Evolutionary conservation across 371 early-diverging fungal genomes (phyloP).

Genomic region (Mortierella sp.): DNA sequence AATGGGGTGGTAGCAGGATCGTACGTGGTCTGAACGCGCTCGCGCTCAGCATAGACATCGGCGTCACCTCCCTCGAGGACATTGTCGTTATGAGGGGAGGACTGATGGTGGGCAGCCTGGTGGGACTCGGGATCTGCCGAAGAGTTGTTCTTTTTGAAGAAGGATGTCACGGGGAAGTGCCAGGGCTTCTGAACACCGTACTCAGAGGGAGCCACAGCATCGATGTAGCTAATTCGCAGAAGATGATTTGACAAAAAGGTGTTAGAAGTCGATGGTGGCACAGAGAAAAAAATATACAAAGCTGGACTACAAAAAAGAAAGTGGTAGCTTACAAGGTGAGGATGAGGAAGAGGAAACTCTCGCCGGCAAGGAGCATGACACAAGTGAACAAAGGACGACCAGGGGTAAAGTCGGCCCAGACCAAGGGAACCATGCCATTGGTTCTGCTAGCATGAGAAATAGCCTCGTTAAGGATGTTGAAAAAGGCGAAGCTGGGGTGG

Average conservation of each 20-base stretch:
- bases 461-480: slow-evolving; percentile 26
- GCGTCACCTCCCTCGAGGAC: slow-evolving; percentile 64
- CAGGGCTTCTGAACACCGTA: slow-evolving; percentile 76
- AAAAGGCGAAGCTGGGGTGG: slow-evolving; percentile 50
- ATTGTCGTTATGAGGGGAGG: slow-evolving; percentile 12
- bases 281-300: background rate
- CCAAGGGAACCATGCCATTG: slow-evolving; percentile 43
- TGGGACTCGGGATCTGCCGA: slow-evolving; percentile 26
- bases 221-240: slow-evolving; percentile 28
- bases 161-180: slow-evolving; percentile 73
- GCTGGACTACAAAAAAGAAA: background rate
- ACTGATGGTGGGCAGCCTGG: slow-evolving; percentile 15
- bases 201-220: slow-evolving; percentile 66
- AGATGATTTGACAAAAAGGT: background rate
- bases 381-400: slow-evolving; percentile 30
- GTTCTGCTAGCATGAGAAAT: slow-evolving; percentile 50
- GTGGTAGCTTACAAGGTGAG: slow-evolving; percentile 38
- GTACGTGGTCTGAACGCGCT: slow-evolving; percentile 68
- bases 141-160: slow-evolving; percentile 43
- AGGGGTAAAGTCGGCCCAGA: slow-evolving; percentile 31
- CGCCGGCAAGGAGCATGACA: slow-evolving; percentile 40
- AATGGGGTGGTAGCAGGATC: slow-evolving; percentile 38
- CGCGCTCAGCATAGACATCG: slow-evolving; percentile 73
- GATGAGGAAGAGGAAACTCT: slow-evolving; percentile 39
- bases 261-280: background rate